Percentiles rank a stretch among this genome's conserved stretches.
Conservation (phyloP, 164 flowering plant species). For the Pachysandra terminalis region DNA sequence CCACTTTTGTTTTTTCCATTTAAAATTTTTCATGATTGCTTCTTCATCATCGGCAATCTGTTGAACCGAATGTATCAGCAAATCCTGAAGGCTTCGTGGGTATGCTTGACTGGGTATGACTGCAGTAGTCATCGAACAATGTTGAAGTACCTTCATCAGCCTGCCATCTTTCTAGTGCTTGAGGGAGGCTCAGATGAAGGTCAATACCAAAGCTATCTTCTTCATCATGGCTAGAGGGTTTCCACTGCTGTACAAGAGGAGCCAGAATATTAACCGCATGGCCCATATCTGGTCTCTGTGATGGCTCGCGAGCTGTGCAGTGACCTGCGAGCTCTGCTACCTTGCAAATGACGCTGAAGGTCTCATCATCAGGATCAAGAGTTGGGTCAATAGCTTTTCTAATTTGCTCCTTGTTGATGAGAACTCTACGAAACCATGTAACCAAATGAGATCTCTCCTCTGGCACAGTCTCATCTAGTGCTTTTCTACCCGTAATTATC, state of each 20-base stretch:
- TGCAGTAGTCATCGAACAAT: slow-evolving; percentile 23
- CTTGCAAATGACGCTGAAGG: slow-evolving; percentile 29
- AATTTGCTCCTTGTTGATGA: slow-evolving; percentile 35
- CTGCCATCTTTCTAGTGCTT: slow-evolving; percentile 22
- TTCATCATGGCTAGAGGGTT: slow-evolving; percentile 26
- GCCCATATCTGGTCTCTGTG: slow-evolving; percentile 55
- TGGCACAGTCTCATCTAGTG: slow-evolving; percentile 33
- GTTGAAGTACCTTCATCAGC: slow-evolving; percentile 49
- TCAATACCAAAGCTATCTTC: slow-evolving; percentile 16
- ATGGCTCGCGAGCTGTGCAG: slow-evolving; percentile 43
- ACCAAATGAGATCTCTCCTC: slow-evolving; percentile 41
- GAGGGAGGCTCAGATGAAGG: slow-evolving; percentile 12
- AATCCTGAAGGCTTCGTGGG: slow-evolving; percentile 42
- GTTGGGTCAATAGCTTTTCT: slow-evolving; percentile 30
- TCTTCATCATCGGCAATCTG: slow-evolving; percentile 26
- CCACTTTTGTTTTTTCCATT: background rate
- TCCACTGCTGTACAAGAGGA: slow-evolving; percentile 49
- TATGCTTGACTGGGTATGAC: slow-evolving; percentile 45
- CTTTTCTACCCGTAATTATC: slow-evolving; percentile 39
- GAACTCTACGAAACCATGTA: slow-evolving; percentile 41
- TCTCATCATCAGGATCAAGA: slow-evolving; percentile 33
- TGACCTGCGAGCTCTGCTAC: slow-evolving; percentile 47
- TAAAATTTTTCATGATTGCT: too few relatives aligned
- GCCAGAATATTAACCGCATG: slow-evolving; percentile 42
- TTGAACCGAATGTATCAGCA: slow-evolving; percentile 35